These are phyloP conservation scores for Takashimella koratensis DNA, from an alignment of 1,284 basidiomycete species.

Conservation along the genomic window DNA sequence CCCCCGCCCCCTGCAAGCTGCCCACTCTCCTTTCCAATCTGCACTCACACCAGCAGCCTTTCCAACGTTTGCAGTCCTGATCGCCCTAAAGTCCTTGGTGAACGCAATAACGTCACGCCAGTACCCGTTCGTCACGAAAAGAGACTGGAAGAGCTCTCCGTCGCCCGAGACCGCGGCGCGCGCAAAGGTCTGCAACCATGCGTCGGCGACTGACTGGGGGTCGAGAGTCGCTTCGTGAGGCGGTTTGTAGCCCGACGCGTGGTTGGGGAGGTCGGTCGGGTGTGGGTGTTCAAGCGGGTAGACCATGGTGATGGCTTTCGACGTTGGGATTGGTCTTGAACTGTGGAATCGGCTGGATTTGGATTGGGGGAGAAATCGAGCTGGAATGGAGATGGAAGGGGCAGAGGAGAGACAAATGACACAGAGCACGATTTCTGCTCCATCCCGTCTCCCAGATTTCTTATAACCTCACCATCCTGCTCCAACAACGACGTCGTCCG, in stretches of 20 bases:
- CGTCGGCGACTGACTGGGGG: not conserved
- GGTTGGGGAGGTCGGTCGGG: not conserved
- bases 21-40: too few species aligned
- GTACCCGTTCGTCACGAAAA: constrained; percentile 32
- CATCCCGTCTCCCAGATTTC: too few species aligned
- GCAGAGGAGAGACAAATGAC: too few species aligned
- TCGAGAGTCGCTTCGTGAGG: not conserved
- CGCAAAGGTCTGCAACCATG: constrained; percentile 9
- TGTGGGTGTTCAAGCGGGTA: not conserved
- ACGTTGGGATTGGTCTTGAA: too few species aligned
- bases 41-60: constrained; percentile 26
- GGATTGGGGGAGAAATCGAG: too few species aligned
- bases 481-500: too few species aligned
- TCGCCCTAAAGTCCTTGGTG: constrained; percentile 35
- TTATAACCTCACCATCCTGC: too few species aligned
- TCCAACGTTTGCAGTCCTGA: constrained; percentile 28
- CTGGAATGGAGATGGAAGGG: too few species aligned
- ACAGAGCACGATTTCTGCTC: too few species aligned
- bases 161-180: constrained; percentile 18
- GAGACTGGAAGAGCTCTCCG: constrained; percentile 19
- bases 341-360: too few species aligned
- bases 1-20: too few species aligned
- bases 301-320: too few species aligned
- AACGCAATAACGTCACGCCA: constrained; percentile 36
- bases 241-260: not conserved